Conservation (phyloP, 768 basidiomycete species). For the Suillus decipiens region DNA sequence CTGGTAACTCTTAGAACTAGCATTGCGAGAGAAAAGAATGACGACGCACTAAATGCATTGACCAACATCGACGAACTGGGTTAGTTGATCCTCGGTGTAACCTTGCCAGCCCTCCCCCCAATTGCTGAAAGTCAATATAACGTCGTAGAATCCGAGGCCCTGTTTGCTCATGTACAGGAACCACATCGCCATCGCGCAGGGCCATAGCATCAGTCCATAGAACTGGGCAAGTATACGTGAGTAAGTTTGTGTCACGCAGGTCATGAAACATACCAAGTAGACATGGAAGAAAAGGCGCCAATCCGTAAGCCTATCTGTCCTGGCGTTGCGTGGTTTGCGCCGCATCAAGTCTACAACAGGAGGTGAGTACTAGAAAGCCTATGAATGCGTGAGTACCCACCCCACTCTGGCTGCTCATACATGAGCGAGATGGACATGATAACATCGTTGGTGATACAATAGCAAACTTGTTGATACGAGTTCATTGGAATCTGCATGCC, state of each 20-base stretch:
- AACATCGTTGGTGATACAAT: conserved; percentile 47
- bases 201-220: conserved; percentile 47
- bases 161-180: conserved; percentile 41
- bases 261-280: conserved; percentile 38
- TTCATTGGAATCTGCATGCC: conserved; percentile 54
- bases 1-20: conserved; percentile 18
- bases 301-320: conserved; percentile 49
- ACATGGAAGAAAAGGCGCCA: conserved; percentile 51
- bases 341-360: conserved; percentile 35
- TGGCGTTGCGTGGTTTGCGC: conserved; percentile 43
- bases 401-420: conserved; percentile 45
- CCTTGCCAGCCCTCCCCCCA: conserved; percentile 41
- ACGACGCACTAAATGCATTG: conserved; percentile 43
- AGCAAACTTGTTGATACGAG: conserved; percentile 48
- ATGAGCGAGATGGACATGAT: conserved; percentile 43
- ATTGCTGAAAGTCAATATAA: conserved; percentile 41
- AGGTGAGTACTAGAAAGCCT: background rate
- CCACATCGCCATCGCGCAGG: conserved; percentile 43
- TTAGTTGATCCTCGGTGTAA: conserved; percentile 30
- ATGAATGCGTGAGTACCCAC: conserved; percentile 14
- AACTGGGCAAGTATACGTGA: conserved; percentile 29
- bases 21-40: background rate
- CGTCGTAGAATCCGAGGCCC: conserved; percentile 34
- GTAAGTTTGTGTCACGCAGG: conserved; percentile 9
- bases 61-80: conserved; percentile 39